A percentile compares a stretch with the other conserved stretches of the same genome.
These are phyloP conservation scores for Populus nigra DNA, from an alignment of 345 rosid genomes.

Conservation along the genomic window DNA sequence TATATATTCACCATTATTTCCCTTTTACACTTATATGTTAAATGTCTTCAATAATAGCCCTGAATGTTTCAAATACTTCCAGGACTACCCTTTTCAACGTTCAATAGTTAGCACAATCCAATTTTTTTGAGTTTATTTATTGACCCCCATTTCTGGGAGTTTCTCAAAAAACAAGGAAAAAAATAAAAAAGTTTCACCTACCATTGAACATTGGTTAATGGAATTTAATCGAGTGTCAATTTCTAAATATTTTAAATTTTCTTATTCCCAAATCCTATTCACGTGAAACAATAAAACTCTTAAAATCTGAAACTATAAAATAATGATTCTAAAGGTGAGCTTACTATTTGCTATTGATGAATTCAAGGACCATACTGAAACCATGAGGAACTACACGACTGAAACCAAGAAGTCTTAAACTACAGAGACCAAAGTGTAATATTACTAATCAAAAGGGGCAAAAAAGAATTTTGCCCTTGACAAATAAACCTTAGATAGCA, in stretches of 20 bases:
- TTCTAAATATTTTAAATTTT: too few relatives aligned
- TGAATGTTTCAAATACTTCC: not conserved
- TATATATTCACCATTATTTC: not conserved
- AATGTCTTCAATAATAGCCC: not conserved
- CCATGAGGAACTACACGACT: not conserved
- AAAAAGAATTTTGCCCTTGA: slow-evolving; percentile 20
- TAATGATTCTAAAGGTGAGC: not conserved
- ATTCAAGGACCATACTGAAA: not conserved
- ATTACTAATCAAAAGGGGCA: not conserved
- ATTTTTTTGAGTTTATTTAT: too few relatives aligned
- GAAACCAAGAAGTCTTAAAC: not conserved
- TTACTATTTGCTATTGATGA: not conserved
- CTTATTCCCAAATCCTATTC: too few relatives aligned
- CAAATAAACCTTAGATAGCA: slow-evolving; percentile 13
- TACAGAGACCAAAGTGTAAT: slow-evolving; percentile 24
- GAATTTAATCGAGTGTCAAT: too few relatives aligned
- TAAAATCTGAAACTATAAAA: too few relatives aligned
- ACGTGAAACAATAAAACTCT: too few relatives aligned
- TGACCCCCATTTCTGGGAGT: too few relatives aligned
- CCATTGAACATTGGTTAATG: too few relatives aligned
- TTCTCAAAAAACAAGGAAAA: too few relatives aligned
- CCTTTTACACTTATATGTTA: not conserved
- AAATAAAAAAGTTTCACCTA: too few relatives aligned
- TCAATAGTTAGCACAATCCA: not conserved
- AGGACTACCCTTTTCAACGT: not conserved